These are phyloP conservation scores for Pyrenophora graminea DNA, from an alignment of 2,329 filamentous ascomycete genomes.

Conservation along the genomic window DNA sequence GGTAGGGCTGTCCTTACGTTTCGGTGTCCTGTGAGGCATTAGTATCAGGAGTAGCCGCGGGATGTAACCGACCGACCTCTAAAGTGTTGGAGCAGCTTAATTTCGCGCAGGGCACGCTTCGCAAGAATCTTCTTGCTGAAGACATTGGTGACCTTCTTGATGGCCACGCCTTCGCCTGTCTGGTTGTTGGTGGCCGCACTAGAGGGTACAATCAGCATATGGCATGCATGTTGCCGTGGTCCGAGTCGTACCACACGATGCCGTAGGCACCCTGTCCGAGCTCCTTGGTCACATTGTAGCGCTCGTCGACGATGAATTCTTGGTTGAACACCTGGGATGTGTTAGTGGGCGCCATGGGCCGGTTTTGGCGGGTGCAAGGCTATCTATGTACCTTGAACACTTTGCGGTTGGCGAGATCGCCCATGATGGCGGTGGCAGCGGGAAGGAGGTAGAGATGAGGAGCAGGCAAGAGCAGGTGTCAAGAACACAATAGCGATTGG, in stretches of 20 bases:
- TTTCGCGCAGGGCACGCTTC: slow-evolving; percentile 95
- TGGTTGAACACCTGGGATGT: slow-evolving; percentile 78
- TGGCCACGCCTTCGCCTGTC: slow-evolving; percentile 90
- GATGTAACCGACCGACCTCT: slow-evolving; percentile 52
- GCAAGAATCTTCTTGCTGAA: slow-evolving; percentile 99
- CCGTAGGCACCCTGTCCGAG: slow-evolving; percentile 97
- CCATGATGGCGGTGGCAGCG: slow-evolving; percentile 50
- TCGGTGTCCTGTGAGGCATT: slow-evolving; percentile 48
- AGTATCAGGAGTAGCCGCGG: slow-evolving; percentile 18
- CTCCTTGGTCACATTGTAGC: slow-evolving; percentile 98
- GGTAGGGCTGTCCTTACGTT: slow-evolving; percentile 45
- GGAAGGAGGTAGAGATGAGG: slow-evolving; percentile 1
- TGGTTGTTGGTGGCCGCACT: slow-evolving; percentile 92
- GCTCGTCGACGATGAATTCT: slow-evolving; percentile 97
- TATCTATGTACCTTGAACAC: slow-evolving; percentile 34
- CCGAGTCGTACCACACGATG: slow-evolving; percentile 81
- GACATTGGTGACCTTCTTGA: slow-evolving; percentile 99
- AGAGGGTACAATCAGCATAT: slow-evolving; percentile 33
- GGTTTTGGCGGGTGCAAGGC: not conserved
- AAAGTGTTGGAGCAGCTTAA: slow-evolving; percentile 98
- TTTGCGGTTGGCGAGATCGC: slow-evolving; percentile 73
- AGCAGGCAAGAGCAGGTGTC: slow-evolving; percentile 54
- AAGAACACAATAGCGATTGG: not conserved
- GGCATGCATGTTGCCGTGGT: slow-evolving; percentile 1
- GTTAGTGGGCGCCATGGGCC: slow-evolving; percentile 1